Evolutionary conservation across 192 early-diverging fungal genomes (phyloP).

Genomic region (Entrophospora sp.): DNA sequence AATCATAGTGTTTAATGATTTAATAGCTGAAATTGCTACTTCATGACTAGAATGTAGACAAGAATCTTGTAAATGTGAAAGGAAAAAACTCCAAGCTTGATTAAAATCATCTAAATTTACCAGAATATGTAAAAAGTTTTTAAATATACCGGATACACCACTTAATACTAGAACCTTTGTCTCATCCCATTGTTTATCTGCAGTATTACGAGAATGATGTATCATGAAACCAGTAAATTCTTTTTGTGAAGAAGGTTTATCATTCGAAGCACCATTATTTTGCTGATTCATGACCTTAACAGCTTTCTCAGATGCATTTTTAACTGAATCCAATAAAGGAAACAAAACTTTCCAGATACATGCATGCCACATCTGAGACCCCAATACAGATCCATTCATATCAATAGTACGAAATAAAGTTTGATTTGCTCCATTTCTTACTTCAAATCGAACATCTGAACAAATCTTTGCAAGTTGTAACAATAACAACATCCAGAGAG

Average conservation of each 20-base stretch:
- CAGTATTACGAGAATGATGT: constrained; percentile 52
- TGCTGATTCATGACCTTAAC: constrained; percentile 31
- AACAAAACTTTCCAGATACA: constrained; percentile 82
- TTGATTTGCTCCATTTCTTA: constrained; percentile 89
- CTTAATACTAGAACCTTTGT: constrained; percentile 68
- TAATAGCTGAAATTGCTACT: constrained; percentile 66
- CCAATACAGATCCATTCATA: constrained; percentile 73
- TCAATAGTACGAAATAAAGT: constrained; percentile 89
- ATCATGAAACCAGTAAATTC: constrained; percentile 35
- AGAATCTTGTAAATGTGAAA: constrained; percentile 66
- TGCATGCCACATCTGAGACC: constrained; percentile 67
- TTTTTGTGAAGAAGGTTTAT: constrained; percentile 30
- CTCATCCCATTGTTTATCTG: constrained; percentile 83
- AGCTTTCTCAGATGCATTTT: constrained; percentile 40
- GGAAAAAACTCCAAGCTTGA: constrained; percentile 57
- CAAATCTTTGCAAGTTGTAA: constrained; percentile 73
- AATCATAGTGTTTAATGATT: constrained; percentile 57
- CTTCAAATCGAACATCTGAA: constrained; percentile 79
- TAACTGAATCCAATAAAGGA: constrained; percentile 67
- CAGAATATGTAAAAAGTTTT: constrained; percentile 56
- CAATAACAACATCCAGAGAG: constrained; percentile 87
- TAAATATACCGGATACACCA: constrained; percentile 60
- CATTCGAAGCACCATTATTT: constrained; percentile 17
- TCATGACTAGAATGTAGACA: constrained; percentile 61
- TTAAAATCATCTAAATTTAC: constrained; percentile 55